Evolutionary conservation across 805 yeast genomes (phyloP).

Genomic region (Vanderwaltozyma polyspora): DNA sequence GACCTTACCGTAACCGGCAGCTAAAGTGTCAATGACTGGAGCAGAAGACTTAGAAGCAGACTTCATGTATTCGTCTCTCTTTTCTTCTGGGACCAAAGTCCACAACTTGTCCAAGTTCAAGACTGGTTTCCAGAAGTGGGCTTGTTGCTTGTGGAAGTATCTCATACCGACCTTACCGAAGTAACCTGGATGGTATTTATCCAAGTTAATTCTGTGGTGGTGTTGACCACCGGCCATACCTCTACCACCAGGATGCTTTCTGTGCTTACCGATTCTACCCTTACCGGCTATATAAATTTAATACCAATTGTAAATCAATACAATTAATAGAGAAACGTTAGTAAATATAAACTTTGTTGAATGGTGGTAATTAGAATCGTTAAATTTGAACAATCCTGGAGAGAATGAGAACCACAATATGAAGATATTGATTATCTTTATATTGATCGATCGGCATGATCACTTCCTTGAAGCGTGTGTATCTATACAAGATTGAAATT

Average conservation of each 20-base stretch:
- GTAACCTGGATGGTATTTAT: conserved; percentile 99
- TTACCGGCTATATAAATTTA: conserved; percentile 72
- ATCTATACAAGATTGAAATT: too few species aligned
- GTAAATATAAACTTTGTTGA: neutral
- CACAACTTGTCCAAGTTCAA: conserved; percentile 97
- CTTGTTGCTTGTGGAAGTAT: conserved; percentile 92
- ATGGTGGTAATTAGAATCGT: neutral
- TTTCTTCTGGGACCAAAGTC: conserved; percentile 88
- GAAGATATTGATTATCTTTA: too few species aligned
- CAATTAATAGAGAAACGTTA: too few species aligned
- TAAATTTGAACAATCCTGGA: too few species aligned
- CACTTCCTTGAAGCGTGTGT: too few species aligned
- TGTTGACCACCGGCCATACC: conserved; percentile 99
- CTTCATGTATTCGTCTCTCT: conserved; percentile 88
- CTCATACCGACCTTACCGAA: conserved; percentile 99
- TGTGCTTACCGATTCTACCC: conserved; percentile 99
- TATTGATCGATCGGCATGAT: too few species aligned
- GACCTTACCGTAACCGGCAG: conserved; percentile 99
- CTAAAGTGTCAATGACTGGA: conserved; percentile 98
- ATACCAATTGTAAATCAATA: conserved; percentile 3
- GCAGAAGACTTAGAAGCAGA: conserved; percentile 81
- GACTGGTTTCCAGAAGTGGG: conserved; percentile 96
- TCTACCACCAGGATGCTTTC: conserved; percentile 99
- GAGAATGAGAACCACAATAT: too few species aligned
- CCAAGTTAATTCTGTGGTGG: conserved; percentile 99